Evolutionary conservation across 2,329 filamentous ascomycete species (phyloP).

Genomic region (Ramularia endophylla): DNA sequence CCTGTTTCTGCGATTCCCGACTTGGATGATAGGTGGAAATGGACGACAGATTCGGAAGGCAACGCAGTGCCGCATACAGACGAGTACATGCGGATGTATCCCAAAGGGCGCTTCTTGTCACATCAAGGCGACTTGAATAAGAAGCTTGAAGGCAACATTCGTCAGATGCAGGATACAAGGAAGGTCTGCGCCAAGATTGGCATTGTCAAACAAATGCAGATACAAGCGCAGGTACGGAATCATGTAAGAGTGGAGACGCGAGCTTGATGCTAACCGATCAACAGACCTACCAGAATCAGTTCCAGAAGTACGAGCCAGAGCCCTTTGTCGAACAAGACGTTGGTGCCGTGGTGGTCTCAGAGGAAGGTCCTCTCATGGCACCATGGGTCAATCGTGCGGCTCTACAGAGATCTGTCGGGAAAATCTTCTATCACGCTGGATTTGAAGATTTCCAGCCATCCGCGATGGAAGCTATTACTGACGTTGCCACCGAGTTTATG

Average conservation of each 20-base stretch:
- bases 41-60: constrained; percentile 85
- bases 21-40: constrained; percentile 68
- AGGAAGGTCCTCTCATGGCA: constrained; percentile 82
- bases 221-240: constrained; percentile 76
- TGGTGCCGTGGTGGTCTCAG: constrained; percentile 81
- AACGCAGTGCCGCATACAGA: constrained; percentile 83
- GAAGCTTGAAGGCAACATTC: constrained; percentile 85
- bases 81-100: constrained; percentile 73
- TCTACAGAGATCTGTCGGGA: constrained; percentile 83
- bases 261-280: background rate
- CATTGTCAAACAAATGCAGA: constrained; percentile 99
- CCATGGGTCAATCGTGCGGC: constrained; percentile 75
- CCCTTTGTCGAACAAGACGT: constrained; percentile 84
- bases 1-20: constrained; percentile 80
- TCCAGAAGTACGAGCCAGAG: constrained; percentile 89
- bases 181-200: constrained; percentile 95
- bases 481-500: constrained; percentile 86
- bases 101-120: constrained; percentile 67
- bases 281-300: constrained; percentile 95
- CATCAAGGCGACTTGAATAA: constrained; percentile 67
- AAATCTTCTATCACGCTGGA: constrained; percentile 91
- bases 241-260: background rate
- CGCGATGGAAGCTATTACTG: constrained; percentile 82
- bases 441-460: constrained; percentile 98
- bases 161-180: constrained; percentile 92